Base-by-base conservation (phyloP, 768 basidiomycete genomes). In the Kwoniella europaea region DNA sequence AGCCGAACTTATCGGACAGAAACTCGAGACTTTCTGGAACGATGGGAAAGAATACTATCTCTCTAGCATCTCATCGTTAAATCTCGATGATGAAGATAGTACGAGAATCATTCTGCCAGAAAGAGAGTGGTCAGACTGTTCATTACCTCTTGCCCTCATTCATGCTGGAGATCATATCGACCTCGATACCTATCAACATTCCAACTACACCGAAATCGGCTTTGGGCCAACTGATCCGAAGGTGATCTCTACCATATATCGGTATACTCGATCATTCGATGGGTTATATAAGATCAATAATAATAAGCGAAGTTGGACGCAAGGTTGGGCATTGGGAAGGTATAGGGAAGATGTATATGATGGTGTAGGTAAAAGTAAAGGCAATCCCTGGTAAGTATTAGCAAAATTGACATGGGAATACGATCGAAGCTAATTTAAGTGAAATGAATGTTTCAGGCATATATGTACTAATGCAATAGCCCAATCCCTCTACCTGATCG, bases 341-440 rank as follows among this genome's bases (percentile, higher is more conserved):
- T 84, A 76, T 29, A 60, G 61, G 12, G 83, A 84, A 70, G 84
- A 84, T 65, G 70, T 84, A 13, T 84, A 84, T 63, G 75, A 84
- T 67, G 84, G 84, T 22, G 75, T 78, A 3, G 77, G 79, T 10
- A 73, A 56, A 10, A 79, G 81, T 50, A 57, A 60, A 13, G 84
- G 76, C 2, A 82, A 84, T 68, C 83, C 84, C 4, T 84, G 84
- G 84, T 84, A 42, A 62, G 79, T 24, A 24, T 24, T 24, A 24
- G 24, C 24, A 24, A 24, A 24, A 24, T 24, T 24, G 24, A 24
- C 24, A 24, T 24, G 24, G 24, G 24, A 24, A 24, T 24, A 24
- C 24, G 24, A 24, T 24, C 24, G 24, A 24, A 24, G 24, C 24
- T 24, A 24, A 24, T 24, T 24, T 84, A 42, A 62, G 79, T 24